A percentile compares a stretch with the other conserved stretches of the same genome.
Evolutionary conservation across 176 grass and related monocot species (phyloP).

Genomic region (Lolium rigidum): DNA sequence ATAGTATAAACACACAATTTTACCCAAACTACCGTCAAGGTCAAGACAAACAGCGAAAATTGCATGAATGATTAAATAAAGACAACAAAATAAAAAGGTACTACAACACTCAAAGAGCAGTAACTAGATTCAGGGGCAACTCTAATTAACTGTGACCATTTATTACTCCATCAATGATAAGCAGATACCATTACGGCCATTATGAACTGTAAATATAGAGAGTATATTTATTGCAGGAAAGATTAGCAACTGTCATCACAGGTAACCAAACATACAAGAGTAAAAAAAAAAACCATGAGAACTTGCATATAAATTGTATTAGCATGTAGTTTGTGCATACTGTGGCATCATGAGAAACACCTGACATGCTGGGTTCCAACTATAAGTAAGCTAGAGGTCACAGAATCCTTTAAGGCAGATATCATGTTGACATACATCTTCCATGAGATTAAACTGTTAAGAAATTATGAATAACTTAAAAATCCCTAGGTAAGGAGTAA

Average conservation of each 20-base stretch:
- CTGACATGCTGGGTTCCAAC: background rate
- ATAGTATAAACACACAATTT: background rate
- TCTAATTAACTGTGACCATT: background rate
- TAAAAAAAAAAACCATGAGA: background rate
- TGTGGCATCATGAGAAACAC: background rate
- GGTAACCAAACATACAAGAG: background rate
- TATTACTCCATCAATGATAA: background rate
- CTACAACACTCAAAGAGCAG: background rate
- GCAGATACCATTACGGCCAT: background rate
- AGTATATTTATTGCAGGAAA: background rate
- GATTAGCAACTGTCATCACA: background rate
- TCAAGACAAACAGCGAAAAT: background rate
- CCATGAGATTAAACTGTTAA: background rate
- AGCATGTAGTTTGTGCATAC: background rate
- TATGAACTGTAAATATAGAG: slow-evolving; percentile 12
- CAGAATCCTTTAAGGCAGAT: background rate
- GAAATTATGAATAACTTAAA: background rate
- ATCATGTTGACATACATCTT: background rate
- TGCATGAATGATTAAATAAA: background rate
- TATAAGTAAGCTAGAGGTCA: background rate
- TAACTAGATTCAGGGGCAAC: background rate
- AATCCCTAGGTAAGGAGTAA: background rate
- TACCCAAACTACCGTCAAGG: background rate
- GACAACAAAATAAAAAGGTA: background rate
- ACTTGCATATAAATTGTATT: background rate